These are phyloP conservation scores for Fusarium mangiferae DNA, from an alignment of 2,329 filamentous ascomycete species.

Conservation along the genomic window DNA sequence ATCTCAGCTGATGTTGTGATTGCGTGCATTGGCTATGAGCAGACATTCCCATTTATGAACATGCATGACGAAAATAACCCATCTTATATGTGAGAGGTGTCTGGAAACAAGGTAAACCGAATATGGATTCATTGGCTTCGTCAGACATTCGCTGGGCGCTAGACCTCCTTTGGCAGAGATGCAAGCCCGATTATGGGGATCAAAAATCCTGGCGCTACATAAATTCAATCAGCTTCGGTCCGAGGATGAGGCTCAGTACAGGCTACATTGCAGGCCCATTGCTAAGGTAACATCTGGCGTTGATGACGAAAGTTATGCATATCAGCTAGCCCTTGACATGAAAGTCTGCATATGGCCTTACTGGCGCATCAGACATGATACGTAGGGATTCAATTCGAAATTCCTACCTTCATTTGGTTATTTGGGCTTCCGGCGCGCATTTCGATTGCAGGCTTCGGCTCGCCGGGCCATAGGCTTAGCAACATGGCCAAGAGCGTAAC, in stretches of 20 bases:
- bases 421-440: background rate
- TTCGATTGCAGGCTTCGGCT: background rate
- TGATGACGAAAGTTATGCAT: background rate
- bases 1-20: too few species aligned
- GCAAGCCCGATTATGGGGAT: background rate
- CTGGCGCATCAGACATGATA: fast-evolving
- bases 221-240: background rate
- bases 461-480: fast-evolving
- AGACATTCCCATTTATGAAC: fast-evolving
- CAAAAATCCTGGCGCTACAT: background rate
- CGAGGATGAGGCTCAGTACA: background rate
- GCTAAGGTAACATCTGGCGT: background rate
- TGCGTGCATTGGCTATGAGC: background rate
- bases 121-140: background rate
- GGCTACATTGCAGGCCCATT: background rate
- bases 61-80: fast-evolving
- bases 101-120: background rate
- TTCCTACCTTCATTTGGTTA: background rate
- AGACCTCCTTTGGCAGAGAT: background rate
- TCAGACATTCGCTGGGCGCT: background rate
- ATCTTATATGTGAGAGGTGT: background rate
- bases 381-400: fast-evolving
- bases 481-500: fast-evolving
- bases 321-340: background rate
- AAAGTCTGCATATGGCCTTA: background rate